Evolutionary conservation across 495 filamentous ascomycete genomes (phyloP), one percentile per base, ranked within the genome.

Genomic region (Durotheca rogersii): DNA sequence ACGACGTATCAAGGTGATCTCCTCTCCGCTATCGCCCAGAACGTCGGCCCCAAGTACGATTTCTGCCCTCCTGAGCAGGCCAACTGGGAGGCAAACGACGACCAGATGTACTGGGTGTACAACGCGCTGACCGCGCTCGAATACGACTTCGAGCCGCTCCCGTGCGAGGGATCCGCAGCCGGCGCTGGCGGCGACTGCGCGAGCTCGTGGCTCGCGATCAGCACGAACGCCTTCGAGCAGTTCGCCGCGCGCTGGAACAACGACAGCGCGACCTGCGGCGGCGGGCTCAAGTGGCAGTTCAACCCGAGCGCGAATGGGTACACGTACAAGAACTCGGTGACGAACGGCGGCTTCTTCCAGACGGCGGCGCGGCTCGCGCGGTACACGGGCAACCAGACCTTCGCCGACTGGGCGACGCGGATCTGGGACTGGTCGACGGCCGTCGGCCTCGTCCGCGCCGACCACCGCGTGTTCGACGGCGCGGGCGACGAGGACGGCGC

Each of bases 201-300:
- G 80, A 33, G 55, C 27, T 81, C 86, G 17, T 95, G 88, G 88
- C 73, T 93, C 11, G 80, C 85, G 0, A 75, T 93, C 1, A 85
- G 82, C 1, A 86, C 90, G 64, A 84, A 83, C 23, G 87, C 89
- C 9, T 89, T 87, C 70, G 84, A 89, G 58, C 74, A 79, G 21
- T 84, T 80, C 57, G 78, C 72, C 1, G 57, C 68, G 0, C 77
- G 87, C 3, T 94, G 88, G 88, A 76, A 91, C 50, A 73, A 69
- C n/a, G 58, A 61, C 81, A 82, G 88, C 61, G 62, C 62, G 1
- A 79, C 76, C 1, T 96, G 90, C 67, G 74, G 75, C 21, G 90
- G 90, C 38, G 90, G 90, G 2, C 74, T 95, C 33, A 77, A 83
- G 52, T 95, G 90, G 90, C 89, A 95, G 69, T 88, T 91, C 50